These are phyloP conservation scores for Diplotaxis tenuifolia DNA, from an alignment of 345 rosid species.

Conservation along the genomic window DNA sequence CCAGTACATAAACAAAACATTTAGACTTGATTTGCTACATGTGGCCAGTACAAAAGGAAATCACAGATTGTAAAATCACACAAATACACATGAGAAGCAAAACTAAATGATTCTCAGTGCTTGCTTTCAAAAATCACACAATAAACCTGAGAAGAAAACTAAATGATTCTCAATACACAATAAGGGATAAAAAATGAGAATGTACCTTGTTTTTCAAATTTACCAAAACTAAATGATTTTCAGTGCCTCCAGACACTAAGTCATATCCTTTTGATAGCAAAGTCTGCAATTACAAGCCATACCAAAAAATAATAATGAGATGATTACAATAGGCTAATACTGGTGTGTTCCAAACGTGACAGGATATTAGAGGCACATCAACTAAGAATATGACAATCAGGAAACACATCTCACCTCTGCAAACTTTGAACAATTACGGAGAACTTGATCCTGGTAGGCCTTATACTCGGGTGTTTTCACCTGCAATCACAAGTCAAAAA, in stretches of 20 bases:
- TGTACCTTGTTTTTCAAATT: constrained; percentile 81
- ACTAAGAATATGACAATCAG: background rate
- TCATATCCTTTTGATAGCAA: constrained; percentile 75
- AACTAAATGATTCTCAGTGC: too few species aligned
- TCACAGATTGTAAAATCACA: background rate
- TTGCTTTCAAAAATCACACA: background rate
- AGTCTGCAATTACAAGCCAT: constrained; percentile 51
- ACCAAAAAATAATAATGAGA: background rate
- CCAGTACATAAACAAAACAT: background rate
- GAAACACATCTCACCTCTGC: constrained; percentile 53
- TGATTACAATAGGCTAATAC: background rate
- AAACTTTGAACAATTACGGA: constrained; percentile 68
- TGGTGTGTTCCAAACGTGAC: background rate
- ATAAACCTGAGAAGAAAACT: background rate
- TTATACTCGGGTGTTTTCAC: constrained; percentile 78
- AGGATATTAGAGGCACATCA: constrained; percentile 2
- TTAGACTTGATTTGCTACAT: background rate
- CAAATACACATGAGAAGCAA: background rate
- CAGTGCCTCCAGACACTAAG: constrained; percentile 94
- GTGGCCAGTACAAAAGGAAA: background rate
- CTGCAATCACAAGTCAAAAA: constrained; percentile 42
- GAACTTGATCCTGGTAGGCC: constrained; percentile 92
- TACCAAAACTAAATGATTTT: constrained; percentile 88
- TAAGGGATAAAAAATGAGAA: background rate
- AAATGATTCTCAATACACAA: too few species aligned